phyloP scores from a whole-genome alignment of 2,329 filamentous ascomycete species.

The Fusarium buharicum region DNA sequence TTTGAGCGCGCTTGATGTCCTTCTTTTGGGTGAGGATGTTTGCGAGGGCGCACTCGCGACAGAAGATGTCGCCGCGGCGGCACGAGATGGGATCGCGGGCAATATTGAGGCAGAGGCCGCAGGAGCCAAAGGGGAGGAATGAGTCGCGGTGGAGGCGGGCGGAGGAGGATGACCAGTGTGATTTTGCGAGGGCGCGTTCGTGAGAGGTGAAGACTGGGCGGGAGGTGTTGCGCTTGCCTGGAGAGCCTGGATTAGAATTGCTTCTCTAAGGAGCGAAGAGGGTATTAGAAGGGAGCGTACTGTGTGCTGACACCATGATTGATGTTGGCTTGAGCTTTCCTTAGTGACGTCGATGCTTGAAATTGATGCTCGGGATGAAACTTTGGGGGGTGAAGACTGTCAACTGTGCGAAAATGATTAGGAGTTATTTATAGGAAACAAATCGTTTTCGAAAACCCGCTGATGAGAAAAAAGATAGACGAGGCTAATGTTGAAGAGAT shows the following conservation, averaged over 20 bases:
- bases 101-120: slow-evolving; percentile 84
- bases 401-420: background rate
- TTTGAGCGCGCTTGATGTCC: slow-evolving; percentile 86
- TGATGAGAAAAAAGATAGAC: background rate
- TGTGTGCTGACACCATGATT: slow-evolving; percentile 54
- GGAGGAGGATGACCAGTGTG: slow-evolving; percentile 81
- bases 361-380: background rate
- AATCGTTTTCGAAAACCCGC: background rate
- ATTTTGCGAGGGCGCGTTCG: slow-evolving; percentile 84
- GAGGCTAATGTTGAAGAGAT: background rate
- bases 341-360: slow-evolving; percentile 15
- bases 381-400: background rate
- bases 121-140: slow-evolving; percentile 91
- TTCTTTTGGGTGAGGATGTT: slow-evolving; percentile 93
- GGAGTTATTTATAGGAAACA: background rate
- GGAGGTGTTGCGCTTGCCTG: slow-evolving; percentile 88
- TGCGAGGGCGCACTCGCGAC: slow-evolving; percentile 88
- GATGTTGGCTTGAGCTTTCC: slow-evolving; percentile 3
- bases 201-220: slow-evolving; percentile 93
- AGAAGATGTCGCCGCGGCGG: slow-evolving; percentile 88
- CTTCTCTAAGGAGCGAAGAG: background rate
- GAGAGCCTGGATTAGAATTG: background rate
- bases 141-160: slow-evolving; percentile 90
- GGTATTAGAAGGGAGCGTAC: slow-evolving; percentile 48
- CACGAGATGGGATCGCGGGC: slow-evolving; percentile 87